phyloP scores from a whole-genome alignment of 163 green algal genomes.

The Scenedesmus sp. region DNA sequence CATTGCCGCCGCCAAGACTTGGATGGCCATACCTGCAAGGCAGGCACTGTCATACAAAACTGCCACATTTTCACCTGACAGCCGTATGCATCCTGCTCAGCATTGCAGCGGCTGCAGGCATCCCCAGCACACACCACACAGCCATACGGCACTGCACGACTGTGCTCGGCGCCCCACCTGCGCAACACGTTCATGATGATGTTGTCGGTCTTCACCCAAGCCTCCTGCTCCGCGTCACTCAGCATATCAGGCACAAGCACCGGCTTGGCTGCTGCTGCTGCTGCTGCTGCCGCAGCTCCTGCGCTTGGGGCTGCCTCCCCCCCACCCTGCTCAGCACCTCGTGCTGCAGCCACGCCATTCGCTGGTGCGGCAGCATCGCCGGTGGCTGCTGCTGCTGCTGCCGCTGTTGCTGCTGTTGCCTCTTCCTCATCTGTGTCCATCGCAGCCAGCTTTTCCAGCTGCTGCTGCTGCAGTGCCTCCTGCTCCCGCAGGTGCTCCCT shows the following conservation, averaged over 20 bases:
- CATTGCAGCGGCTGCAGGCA: too few relatives aligned
- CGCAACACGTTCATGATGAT: slow-evolving; percentile 53
- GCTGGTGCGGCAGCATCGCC: neutral
- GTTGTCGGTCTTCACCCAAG: slow-evolving; percentile 40
- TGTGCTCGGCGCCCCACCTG: too few relatives aligned
- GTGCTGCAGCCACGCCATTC: neutral
- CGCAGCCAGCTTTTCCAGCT: slow-evolving; percentile 31
- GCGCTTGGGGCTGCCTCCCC: neutral
- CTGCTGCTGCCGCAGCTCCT: neutral
- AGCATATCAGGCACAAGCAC: neutral
- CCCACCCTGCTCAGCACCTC: neutral
- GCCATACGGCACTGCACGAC: neutral
- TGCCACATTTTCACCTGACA: too few relatives aligned
- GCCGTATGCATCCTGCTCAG: too few relatives aligned
- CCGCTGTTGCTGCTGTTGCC: neutral
- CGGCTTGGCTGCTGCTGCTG: neutral
- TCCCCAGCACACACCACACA: too few relatives aligned
- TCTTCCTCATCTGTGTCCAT: neutral
- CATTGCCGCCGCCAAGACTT: too few relatives aligned
- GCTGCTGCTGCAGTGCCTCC: slow-evolving; percentile 35
- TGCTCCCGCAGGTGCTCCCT: slow-evolving; percentile 22
- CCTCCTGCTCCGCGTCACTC: neutral
- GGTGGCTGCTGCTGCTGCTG: neutral
- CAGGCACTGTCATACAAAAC: too few relatives aligned
- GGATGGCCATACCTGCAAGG: too few relatives aligned